phyloP scores from a whole-genome alignment of 2,329 filamentous ascomycete species.

The Beauveria sp. region DNA sequence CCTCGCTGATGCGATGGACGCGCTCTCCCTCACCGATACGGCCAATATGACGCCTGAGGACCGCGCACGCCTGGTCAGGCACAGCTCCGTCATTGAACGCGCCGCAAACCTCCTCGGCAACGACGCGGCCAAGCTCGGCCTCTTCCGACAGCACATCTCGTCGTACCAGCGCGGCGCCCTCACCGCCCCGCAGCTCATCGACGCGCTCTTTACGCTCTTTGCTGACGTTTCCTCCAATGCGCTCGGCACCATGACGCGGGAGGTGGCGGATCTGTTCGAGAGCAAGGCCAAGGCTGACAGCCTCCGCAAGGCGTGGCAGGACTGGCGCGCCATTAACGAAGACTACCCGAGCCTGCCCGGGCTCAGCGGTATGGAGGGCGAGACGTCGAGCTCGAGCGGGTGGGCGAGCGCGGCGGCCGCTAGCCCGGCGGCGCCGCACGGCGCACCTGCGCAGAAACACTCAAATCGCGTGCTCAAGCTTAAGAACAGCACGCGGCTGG shows the following conservation, averaged over 20 bases:
- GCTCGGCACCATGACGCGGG: slow-evolving; percentile 81
- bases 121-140: slow-evolving; percentile 62
- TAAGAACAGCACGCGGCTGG: slow-evolving; percentile 48
- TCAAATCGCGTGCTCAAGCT: slow-evolving; percentile 50
- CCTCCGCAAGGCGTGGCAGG: slow-evolving; percentile 80
- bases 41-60: slow-evolving; percentile 63
- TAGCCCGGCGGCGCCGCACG: slow-evolving; percentile 41
- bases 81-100: slow-evolving; percentile 78
- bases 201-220: slow-evolving; percentile 81
- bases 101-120: slow-evolving; percentile 75
- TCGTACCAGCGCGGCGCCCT: slow-evolving; percentile 64
- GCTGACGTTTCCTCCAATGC: slow-evolving; percentile 68
- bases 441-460: slow-evolving; percentile 38
- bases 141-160: slow-evolving; percentile 75
- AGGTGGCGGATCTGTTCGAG: slow-evolving; percentile 89
- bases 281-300: slow-evolving; percentile 64
- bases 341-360: slow-evolving; percentile 87
- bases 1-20: slow-evolving; percentile 36
- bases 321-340: slow-evolving; percentile 93
- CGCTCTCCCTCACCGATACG: slow-evolving; percentile 42
- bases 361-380: slow-evolving; percentile 59
- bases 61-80: slow-evolving; percentile 70
- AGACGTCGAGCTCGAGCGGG: slow-evolving; percentile 46
- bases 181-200: slow-evolving; percentile 69
- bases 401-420: slow-evolving; percentile 53